Conservation (phyloP, 495 filamentous ascomycete species). For the Penicillium crystallinum region DNA sequence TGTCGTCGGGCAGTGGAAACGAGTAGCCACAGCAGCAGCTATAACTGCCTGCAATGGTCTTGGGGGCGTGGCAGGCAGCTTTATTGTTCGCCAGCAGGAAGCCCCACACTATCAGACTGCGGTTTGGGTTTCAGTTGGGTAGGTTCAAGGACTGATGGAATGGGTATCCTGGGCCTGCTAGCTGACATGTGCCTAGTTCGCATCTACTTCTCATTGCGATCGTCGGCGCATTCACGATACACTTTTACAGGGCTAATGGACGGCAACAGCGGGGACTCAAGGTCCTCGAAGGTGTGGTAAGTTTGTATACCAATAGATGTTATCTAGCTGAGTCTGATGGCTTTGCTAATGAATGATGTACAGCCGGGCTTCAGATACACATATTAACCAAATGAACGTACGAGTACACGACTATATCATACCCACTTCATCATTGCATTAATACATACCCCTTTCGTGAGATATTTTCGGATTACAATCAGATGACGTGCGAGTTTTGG, state of each 20-base stretch:
- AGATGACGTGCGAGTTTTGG: too few species aligned
- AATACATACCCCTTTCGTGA: neutral
- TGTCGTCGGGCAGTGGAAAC: constrained; percentile 70
- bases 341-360: neutral
- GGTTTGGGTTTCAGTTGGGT: constrained; percentile 10
- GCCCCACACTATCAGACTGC: constrained; percentile 42
- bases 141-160: neutral
- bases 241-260: constrained; percentile 59
- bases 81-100: constrained; percentile 62
- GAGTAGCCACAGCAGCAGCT: constrained; percentile 63
- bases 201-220: constrained; percentile 63
- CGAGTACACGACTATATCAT: neutral
- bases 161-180: constrained; percentile 20
- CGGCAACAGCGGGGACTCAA: constrained; percentile 41
- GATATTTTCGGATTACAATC: too few species aligned
- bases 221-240: constrained; percentile 53
- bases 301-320: neutral
- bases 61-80: constrained; percentile 72
- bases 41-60: constrained; percentile 68
- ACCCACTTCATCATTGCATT: neutral
- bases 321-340: neutral
- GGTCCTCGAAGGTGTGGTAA: constrained; percentile 51
- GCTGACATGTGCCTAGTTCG: constrained; percentile 30
- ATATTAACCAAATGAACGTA: constrained; percentile 27
- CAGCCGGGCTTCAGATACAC: constrained; percentile 48